Percentiles rank a stretch among this genome's conserved stretches.
phyloP scores from a whole-genome alignment of 805 yeast genomes.

The Saccharomycopsis synnaedendra region DNA sequence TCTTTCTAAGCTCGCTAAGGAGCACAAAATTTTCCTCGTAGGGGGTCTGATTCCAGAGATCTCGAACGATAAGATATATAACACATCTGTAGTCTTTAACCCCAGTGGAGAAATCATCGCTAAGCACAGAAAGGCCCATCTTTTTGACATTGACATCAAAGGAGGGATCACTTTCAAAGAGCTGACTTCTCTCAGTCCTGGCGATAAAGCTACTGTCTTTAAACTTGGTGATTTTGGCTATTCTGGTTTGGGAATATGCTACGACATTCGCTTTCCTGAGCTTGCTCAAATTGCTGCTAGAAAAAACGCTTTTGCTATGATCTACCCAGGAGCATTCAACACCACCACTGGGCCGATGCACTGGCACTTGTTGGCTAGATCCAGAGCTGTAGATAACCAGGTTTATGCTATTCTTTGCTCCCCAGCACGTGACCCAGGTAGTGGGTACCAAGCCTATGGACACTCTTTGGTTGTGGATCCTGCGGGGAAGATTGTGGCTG shows the following conservation, averaged over 20 bases:
- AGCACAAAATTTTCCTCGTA: constrained; percentile 50
- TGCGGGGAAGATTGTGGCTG: constrained; percentile 46
- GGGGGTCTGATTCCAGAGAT: constrained; percentile 93
- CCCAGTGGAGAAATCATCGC: constrained; percentile 70
- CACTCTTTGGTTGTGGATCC: constrained; percentile 59
- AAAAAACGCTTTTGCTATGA: constrained; percentile 59
- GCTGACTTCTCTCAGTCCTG: constrained; percentile 63
- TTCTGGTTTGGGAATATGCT: constrained; percentile 80
- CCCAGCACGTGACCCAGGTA: constrained; percentile 68
- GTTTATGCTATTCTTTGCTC: constrained; percentile 69
- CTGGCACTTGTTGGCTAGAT: constrained; percentile 66
- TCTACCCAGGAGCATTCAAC: constrained; percentile 78
- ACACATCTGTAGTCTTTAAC: constrained; percentile 65
- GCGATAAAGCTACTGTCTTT: constrained; percentile 71
- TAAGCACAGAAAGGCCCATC: constrained; percentile 81
- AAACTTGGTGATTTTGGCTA: constrained; percentile 52
- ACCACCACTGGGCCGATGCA: constrained; percentile 78
- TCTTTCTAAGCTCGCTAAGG: constrained; percentile 54
- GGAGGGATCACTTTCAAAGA: constrained; percentile 85
- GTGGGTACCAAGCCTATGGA: constrained; percentile 55
- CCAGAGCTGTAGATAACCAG: constrained; percentile 70
- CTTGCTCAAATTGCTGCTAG: constrained; percentile 62
- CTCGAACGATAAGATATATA: constrained; percentile 44
- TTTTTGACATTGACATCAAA: constrained; percentile 89
- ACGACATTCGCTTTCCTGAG: constrained; percentile 75